phyloP scores from a whole-genome alignment of 495 filamentous ascomycete genomes.

The Trichoderma reesei region DNA sequence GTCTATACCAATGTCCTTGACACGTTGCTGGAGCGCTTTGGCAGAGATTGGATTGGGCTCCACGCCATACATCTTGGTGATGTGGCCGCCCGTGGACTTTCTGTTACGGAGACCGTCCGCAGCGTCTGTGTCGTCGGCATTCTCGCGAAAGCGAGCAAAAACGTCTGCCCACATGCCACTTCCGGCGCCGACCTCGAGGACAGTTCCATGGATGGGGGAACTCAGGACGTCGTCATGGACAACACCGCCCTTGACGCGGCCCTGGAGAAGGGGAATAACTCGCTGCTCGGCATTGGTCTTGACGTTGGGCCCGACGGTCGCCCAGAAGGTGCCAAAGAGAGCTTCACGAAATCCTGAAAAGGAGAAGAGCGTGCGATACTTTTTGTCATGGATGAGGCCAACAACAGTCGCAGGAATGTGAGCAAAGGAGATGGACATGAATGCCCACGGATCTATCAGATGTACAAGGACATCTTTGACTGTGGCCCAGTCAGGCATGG shows the following conservation, averaged over 20 bases:
- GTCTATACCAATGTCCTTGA: conserved; percentile 40
- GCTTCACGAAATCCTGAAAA: conserved; percentile 24
- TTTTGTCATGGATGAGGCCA: conserved; percentile 17
- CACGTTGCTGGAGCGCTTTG: conserved; percentile 32
- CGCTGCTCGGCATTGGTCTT: conserved; percentile 19
- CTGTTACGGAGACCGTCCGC: conserved; percentile 9
- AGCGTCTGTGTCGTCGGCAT: not conserved
- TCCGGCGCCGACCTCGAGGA: conserved; percentile 42
- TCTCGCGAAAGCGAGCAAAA: conserved; percentile 16
- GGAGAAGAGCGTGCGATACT: conserved; percentile 25
- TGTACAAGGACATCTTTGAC: not conserved
- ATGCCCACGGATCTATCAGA: not conserved
- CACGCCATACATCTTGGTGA: conserved; percentile 55
- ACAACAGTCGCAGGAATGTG: conserved; percentile 20
- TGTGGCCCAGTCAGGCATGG: not conserved
- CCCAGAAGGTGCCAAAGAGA: conserved; percentile 45
- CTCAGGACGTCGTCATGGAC: conserved; percentile 16
- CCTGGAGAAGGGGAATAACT: conserved; percentile 34
- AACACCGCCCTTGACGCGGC: conserved; percentile 22
- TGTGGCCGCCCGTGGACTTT: conserved; percentile 10
- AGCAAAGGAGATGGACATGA: not conserved
- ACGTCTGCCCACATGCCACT: conserved; percentile 36
- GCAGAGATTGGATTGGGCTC: conserved; percentile 57
- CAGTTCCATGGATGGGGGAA: conserved; percentile 25
- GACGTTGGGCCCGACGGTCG: conserved; percentile 27